phyloP scores from a whole-genome alignment of 768 basidiomycete species.

The Russula sp. region DNA sequence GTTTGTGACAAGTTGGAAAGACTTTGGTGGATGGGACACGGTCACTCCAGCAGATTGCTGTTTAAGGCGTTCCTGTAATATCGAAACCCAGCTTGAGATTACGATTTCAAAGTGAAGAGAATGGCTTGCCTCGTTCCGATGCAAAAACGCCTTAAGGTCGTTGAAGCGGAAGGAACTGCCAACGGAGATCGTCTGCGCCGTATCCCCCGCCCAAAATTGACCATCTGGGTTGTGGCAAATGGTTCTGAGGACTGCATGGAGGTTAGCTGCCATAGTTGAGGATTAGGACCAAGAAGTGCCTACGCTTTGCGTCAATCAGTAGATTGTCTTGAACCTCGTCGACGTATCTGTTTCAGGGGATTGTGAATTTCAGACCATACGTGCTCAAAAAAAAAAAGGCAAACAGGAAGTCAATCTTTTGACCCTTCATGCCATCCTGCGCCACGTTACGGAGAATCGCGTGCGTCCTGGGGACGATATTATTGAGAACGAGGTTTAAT shows the following conservation, averaged over 20 bases:
- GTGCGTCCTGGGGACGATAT: constrained; percentile 7
- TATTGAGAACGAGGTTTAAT: neutral
- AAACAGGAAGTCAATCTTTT: constrained; percentile 10
- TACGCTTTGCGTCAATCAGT: constrained; percentile 54
- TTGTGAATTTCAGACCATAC: neutral
- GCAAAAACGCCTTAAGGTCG: constrained; percentile 59
- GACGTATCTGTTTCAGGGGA: constrained; percentile 43
- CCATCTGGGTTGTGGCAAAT: constrained; percentile 58
- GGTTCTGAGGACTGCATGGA: constrained; percentile 44
- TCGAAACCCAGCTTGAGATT: neutral
- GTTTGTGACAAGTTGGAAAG: constrained; percentile 30
- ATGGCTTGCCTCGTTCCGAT: constrained; percentile 45
- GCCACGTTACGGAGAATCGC: constrained; percentile 4
- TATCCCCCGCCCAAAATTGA: constrained; percentile 76
- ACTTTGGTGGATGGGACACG: constrained; percentile 14
- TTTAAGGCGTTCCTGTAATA: neutral
- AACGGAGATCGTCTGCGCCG: constrained; percentile 65
- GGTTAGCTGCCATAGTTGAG: neutral
- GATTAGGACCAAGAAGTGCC: constrained; percentile 15
- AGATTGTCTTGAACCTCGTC: constrained; percentile 66
- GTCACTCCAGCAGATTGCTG: neutral
- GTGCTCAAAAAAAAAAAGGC: neutral
- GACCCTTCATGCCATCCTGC: constrained; percentile 7
- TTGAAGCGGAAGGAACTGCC: constrained; percentile 66
- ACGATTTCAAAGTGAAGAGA: neutral